Conservation (phyloP, 768 basidiomycete genomes). For the Tylopilus sp. region DNA sequence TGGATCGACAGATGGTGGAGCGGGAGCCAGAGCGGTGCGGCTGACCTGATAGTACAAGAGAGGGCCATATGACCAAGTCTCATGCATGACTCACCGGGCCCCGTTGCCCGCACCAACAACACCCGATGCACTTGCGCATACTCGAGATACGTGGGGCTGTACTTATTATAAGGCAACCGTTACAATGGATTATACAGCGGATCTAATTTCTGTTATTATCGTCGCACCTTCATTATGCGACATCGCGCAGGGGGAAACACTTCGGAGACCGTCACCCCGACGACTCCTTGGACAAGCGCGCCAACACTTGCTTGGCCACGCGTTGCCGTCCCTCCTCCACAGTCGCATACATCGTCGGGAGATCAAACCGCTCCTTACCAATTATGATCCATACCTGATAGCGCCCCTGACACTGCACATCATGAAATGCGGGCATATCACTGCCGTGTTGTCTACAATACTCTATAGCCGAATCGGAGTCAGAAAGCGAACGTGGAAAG, state of each 20-base stretch:
- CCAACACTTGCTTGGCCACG: constrained; percentile 43
- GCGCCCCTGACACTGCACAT: constrained; percentile 17
- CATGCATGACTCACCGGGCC: not conserved
- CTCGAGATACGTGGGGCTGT: no score
- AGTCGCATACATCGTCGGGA: constrained; percentile 38
- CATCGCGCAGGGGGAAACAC: no score
- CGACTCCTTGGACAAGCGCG: constrained; percentile 34
- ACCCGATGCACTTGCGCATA: not conserved
- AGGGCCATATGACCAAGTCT: not conserved
- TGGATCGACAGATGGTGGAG: not conserved
- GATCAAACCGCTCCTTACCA: constrained; percentile 41
- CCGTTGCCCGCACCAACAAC: not conserved
- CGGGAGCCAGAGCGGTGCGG: not conserved
- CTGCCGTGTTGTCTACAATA: constrained; percentile 14
- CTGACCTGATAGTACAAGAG: not conserved
- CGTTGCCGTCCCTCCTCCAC: constrained; percentile 40
- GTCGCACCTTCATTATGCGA: no score
- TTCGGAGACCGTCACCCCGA: not conserved
- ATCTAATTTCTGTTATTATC: no score
- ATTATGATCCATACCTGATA: constrained; percentile 48
- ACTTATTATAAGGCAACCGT: no score
- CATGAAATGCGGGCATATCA: constrained; percentile 34
- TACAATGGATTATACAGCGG: no score
- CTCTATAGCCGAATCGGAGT: no score
- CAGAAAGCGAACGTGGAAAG: no score